Base-by-base conservation (phyloP, 371 early-diverging fungal species). In the Mucor indicus region DNA sequence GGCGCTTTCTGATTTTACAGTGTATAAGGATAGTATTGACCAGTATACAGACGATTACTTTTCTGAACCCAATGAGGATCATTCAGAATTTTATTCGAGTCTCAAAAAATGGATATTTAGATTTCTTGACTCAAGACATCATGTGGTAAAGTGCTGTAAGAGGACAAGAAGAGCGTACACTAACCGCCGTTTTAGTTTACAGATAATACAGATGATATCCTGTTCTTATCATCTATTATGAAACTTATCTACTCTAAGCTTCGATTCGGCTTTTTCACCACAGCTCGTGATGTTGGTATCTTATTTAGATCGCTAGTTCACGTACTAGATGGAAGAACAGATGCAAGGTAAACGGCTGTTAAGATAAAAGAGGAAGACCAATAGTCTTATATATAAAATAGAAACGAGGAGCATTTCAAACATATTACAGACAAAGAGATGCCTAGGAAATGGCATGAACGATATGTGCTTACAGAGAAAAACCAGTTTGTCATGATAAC, bases 311-410 rank as follows among this genome's bases (percentile, higher is more conserved):
- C 63, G 1, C 49, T 80, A 3, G 64, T 71, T 10, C 48, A 60
- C n/a, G 60, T 80, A 19, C 51, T 80, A 1, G 77, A 80, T 53
- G 75, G 76, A 12, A 57, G 72, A 10, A 57, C 56, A 23, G 66
- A 69, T 48, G 70, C 64, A 13, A 48, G 62, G 65, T 64, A 44
- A 48, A 20, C 1, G n/a, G n/a, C 5, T 9, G n/a, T 13, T 36
- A 8, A 20, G 13, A 17, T 15, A 35, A 15, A 45, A 20, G 19
- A 38, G 15, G 9, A 50, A 5, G 13, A 24, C n/a, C 17, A 1
- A 31, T 15, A 3, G 9, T 25, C 17, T 25, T 46, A 22, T 1
- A 1, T 21, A 11, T 17, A 19, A 6, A 1, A 19, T 35, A 68
- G 68, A 39, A 68, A 63, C 25, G 53, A 52, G 29, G 58, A 60